phyloP scores from a whole-genome alignment of 169 alveolate species.

The Blepharisma undulans region DNA sequence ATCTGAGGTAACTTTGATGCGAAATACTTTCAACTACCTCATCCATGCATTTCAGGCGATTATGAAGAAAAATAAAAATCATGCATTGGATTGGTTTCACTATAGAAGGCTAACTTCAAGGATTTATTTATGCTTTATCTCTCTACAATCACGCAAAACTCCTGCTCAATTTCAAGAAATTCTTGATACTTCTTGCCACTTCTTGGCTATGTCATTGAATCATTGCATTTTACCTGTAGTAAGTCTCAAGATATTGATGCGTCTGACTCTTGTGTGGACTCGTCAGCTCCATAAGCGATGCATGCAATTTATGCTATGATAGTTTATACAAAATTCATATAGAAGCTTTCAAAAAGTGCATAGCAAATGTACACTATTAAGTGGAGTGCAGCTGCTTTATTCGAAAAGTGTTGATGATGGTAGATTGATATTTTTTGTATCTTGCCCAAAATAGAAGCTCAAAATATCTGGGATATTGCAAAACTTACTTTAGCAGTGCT shows the following conservation, averaged over 20 bases:
- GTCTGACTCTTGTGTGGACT: background rate
- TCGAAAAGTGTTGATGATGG: background rate
- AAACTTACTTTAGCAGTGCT: background rate
- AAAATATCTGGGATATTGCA: background rate
- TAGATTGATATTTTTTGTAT: background rate
- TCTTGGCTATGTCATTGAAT: background rate
- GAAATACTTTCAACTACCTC: background rate
- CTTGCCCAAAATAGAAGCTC: background rate
- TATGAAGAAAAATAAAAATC: background rate
- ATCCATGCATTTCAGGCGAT: background rate
- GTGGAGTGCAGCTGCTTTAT: background rate
- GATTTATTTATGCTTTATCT: background rate
- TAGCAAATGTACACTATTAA: background rate
- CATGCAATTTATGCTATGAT: background rate
- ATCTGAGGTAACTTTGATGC: background rate
- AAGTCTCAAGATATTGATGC: background rate
- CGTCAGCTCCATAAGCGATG: background rate
- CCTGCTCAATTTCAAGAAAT: background rate
- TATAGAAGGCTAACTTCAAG: background rate
- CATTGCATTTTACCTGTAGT: background rate
- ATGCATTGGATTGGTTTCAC: background rate
- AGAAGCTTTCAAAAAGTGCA: background rate
- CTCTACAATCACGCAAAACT: background rate
- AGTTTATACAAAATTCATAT: background rate
- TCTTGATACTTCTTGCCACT: background rate